phyloP scores from a whole-genome alignment of 208 protist genomes.

The Naegleria gruberi region DNA sequence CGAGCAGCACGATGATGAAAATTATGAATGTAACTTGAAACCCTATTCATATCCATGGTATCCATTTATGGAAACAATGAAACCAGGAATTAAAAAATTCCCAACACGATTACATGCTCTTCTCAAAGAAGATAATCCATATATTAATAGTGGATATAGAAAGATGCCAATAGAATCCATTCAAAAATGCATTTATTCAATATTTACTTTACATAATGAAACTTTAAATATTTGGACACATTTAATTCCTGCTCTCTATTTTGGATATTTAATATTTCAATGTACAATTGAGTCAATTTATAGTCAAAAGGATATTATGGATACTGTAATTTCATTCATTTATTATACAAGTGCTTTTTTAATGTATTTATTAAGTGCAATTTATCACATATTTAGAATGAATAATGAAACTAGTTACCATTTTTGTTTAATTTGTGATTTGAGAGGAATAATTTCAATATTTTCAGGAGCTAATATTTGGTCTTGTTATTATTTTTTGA shows the following conservation, averaged over 20 bases:
- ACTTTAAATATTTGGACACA: slow-evolving; percentile 15
- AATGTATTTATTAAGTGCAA: background rate
- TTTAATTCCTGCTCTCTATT: background rate
- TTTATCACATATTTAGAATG: background rate
- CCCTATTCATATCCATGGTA: background rate
- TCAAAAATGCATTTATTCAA: background rate
- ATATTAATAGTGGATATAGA: background rate
- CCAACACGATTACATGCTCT: background rate
- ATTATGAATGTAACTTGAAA: background rate
- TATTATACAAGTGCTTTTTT: background rate
- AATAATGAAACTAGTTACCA: background rate
- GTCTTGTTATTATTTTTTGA: background rate
- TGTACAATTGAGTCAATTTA: background rate
- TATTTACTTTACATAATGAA: slow-evolving; percentile 4
- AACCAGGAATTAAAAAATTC: background rate
- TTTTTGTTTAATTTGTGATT: slow-evolving; percentile 13
- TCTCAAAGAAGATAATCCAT: background rate
- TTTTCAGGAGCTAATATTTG: background rate
- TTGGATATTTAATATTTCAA: background rate
- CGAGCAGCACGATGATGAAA: too few relatives aligned
- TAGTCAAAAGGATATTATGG: background rate
- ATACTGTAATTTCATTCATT: background rate
- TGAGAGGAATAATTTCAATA: background rate
- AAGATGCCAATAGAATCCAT: background rate
- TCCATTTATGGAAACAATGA: background rate